Evolutionary conservation across 805 yeast species (phyloP), one percentile per base, ranked within the genome.

Genomic region (Suhomyces sp.): DNA sequence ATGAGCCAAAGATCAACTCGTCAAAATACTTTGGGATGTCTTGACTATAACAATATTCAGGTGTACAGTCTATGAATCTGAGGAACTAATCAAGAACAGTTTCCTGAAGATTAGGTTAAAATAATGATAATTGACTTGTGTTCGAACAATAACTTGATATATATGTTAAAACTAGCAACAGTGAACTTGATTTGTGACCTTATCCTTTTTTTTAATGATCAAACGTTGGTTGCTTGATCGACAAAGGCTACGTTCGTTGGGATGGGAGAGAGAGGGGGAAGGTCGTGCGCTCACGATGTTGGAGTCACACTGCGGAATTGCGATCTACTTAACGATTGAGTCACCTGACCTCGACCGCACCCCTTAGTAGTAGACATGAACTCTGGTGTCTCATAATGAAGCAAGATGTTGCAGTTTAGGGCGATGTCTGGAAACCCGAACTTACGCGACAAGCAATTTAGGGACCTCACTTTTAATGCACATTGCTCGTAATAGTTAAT

Each of bases 211-310:
- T 42, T 42, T 13, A 23, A 19, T 45, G 47, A 38, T 38, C 42
- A 19, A 19, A 19, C 36, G 24, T 38, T 17, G 46, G 10, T 42
- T 42, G 46, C 46, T 42, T 42, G 23, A 42, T 23, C 29, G 46
- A 42, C 46, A 23, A 42, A 22, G n/a, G 46, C 31, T 42, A 42
- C 13, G 46, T 42, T 38, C 46, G 46, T 24, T 42, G 46, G 46
- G 46, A 42, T 23, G 27, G 29, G 46, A 12, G 46, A 41, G 45
- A 22, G 46, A 19, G 45, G 45, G 46, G 29, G 46, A 22, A 22
- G 31, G 46, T 42, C 46, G 46, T 42, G 46, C 46, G 31, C 22
- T 36, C 22, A 36, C 42, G n/a, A 15, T 4, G 13, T 38, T 19
- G 42, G 42, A n/a, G 42, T 38, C 23, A 38, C 41, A 36, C 23